Percentiles rank a stretch among this genome's conserved stretches.
Evolutionary conservation across 2,329 filamentous ascomycete species (phyloP).

Genomic region (Calonectria hongkongensis): DNA sequence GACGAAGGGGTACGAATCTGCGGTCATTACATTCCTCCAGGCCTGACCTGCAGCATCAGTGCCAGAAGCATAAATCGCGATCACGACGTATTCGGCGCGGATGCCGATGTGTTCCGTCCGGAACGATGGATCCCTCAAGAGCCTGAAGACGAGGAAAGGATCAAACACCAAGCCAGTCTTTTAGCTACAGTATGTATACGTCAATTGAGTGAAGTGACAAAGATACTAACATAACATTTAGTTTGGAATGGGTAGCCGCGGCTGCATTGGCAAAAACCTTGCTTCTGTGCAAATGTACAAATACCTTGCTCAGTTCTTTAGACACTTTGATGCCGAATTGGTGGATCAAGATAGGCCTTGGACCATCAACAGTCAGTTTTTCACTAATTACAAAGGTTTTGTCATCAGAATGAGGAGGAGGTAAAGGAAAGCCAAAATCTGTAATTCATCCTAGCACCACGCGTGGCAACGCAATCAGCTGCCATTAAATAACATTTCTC

Average conservation of each 20-base stretch:
- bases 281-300: constrained; percentile 39
- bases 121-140: constrained; percentile 29
- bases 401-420: neutral
- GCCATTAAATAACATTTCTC: no score
- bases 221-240: constrained; percentile 1
- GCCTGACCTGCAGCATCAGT: constrained; percentile 24
- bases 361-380: constrained; percentile 32
- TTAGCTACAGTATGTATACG: constrained; percentile 28
- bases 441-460: no score
- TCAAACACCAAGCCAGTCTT: constrained; percentile 28
- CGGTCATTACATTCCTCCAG: constrained; percentile 30
- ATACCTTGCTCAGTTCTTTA: constrained; percentile 41
- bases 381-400: constrained; percentile 33
- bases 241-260: constrained; percentile 43
- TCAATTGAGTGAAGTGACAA: no score
- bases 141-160: constrained; percentile 9
- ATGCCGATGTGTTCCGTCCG: constrained; percentile 34
- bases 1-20: constrained; percentile 16
- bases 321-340: constrained; percentile 30
- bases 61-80: constrained; percentile 30
- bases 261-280: constrained; percentile 37
- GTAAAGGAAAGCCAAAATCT: neutral
- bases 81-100: constrained; percentile 27
- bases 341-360: neutral
- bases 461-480: no score